These are phyloP conservation scores for Calonectria fujianensis DNA, from an alignment of 2,329 filamentous ascomycete species.

Conservation along the genomic window DNA sequence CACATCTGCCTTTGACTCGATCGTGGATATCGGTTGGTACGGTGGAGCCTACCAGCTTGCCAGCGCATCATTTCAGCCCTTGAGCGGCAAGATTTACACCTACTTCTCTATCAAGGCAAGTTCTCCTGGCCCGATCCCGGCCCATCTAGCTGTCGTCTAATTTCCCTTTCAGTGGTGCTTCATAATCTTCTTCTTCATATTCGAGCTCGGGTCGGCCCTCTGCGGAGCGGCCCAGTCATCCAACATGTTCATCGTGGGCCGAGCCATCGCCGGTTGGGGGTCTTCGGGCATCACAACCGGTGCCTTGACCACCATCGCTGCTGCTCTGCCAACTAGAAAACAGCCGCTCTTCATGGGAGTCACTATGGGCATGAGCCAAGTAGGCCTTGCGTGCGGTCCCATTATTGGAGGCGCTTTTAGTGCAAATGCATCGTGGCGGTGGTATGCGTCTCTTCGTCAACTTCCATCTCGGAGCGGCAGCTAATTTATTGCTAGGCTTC, in stretches of 20 bases:
- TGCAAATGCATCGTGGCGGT: conserved; percentile 74
- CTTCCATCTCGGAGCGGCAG: background rate
- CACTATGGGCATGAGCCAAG: background rate
- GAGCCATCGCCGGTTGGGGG: conserved; percentile 13
- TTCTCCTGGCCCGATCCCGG: too few species aligned
- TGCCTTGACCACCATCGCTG: conserved; percentile 15
- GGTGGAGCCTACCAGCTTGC: conserved; percentile 67
- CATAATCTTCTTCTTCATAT: conserved; percentile 13
- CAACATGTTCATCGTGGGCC: conserved; percentile 22
- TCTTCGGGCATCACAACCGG: conserved; percentile 11
- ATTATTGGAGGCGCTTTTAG: conserved; percentile 78
- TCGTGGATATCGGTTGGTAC: conserved; percentile 72
- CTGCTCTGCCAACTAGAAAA: background rate
- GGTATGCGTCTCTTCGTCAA: conserved; percentile 56
- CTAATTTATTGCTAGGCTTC: conserved; percentile 62
- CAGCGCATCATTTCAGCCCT: conserved; percentile 48
- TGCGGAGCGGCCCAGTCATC: conserved; percentile 12
- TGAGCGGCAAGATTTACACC: conserved; percentile 17
- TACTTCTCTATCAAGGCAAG: conserved; percentile 10
- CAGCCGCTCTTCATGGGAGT: conserved; percentile 8
- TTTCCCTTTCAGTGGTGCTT: conserved; percentile 8
- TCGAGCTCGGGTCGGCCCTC: conserved; percentile 18
- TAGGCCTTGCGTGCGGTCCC: conserved; percentile 63
- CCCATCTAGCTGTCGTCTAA: too few species aligned
- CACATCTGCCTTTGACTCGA: background rate